These are phyloP conservation scores for Penicillium lividum DNA, from an alignment of 495 filamentous ascomycete genomes.

Conservation along the genomic window DNA sequence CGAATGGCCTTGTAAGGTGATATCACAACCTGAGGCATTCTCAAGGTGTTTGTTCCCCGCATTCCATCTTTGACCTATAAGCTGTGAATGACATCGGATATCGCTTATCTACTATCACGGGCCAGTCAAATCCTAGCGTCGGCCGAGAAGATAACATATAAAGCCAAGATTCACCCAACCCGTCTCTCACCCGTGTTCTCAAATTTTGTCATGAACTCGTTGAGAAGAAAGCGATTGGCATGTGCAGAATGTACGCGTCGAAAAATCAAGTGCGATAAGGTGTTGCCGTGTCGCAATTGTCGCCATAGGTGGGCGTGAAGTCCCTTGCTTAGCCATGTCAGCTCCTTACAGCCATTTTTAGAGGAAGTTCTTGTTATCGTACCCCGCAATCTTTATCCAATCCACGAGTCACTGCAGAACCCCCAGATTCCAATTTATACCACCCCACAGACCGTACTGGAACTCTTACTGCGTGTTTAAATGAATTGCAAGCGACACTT, in stretches of 20 bases:
- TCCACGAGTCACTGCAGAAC: neutral
- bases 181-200: neutral
- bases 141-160: neutral
- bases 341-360: neutral
- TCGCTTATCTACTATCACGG: neutral
- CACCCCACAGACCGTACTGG: neutral
- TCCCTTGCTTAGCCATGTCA: neutral
- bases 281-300: constrained; percentile 33
- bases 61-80: too few relatives aligned
- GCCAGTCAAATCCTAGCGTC: neutral
- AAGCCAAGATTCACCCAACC: neutral
- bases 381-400: neutral
- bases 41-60: too few relatives aligned
- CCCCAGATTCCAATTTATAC: neutral
- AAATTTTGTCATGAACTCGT: neutral
- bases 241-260: constrained; percentile 15
- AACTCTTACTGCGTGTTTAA: neutral
- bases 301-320: constrained; percentile 11
- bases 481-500: neutral
- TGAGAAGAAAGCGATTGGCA: constrained; percentile 12
- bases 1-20: too few relatives aligned
- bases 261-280: constrained; percentile 34
- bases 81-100: neutral
- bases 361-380: neutral
- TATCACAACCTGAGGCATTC: too few relatives aligned